Evolutionary conservation across 2,329 filamentous ascomycete genomes (phyloP), one percentile per base, ranked within the genome.

Genomic region (Sclerotinia spermophila): DNA sequence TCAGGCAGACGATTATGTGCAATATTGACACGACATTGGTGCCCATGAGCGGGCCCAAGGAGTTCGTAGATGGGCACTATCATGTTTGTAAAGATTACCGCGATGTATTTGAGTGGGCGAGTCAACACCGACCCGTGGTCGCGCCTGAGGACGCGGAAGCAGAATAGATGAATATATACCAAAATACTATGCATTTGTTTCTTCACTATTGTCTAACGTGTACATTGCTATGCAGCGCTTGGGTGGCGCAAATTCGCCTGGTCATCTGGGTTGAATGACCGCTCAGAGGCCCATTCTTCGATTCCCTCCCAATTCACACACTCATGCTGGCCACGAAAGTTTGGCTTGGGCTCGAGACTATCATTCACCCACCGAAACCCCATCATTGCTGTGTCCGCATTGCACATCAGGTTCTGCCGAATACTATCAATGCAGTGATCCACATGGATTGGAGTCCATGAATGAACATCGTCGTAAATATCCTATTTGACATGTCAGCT

Each of bases 351-450:
- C 60, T 83, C 82, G 53, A 81, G 79, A 35, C 67, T 53, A 60
- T 78, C 81, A 69, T 78, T 80, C 71, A 80, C 79, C 51, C 83
- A 78, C 69, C 83, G 80, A 77, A 86, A 86, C 2, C 84, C 82
- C 72, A 85, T 85, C 44, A 86, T 81, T 17, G 84, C 83, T 73
- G 85, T 81, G 69, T 86, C 85, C 67, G 81, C 81, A 75, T 86
- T 82, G 75, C 84, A 86, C 84, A 86, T 86, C 53, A 86, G 79
- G 60, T 82, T 84, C 70, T 84, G 80, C 10, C 85, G 78, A 67
- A 86, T 76, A 13, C 84, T 81, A 73, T 86, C 84, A 72, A 85
- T 82, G 79, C 84, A 86, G 74, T 86, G 84, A 75, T 86, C 83
- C 79, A 62, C 33, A 24, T 66, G 62, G 24, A 38, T 64, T 27